Evolutionary conservation across 345 rosid genomes (phyloP).

Genomic region (Hibiscus trionum): DNA sequence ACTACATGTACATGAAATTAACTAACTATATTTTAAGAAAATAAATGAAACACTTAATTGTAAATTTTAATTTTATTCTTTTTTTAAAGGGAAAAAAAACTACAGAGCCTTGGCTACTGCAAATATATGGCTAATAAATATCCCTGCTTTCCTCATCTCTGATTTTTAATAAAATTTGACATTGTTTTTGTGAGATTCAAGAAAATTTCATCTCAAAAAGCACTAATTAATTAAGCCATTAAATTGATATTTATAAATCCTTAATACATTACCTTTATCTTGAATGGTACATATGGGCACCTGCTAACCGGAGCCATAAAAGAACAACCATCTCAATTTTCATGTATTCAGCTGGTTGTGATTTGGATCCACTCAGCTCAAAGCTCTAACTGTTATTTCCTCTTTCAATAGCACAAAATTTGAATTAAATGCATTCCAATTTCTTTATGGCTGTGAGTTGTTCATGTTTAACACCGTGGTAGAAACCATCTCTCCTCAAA

Average conservation of each 20-base stretch:
- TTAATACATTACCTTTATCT: neutral
- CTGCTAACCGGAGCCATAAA: neutral
- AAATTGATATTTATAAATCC: too few species aligned
- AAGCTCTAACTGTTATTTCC: conserved; percentile 7
- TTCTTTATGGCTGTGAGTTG: neutral
- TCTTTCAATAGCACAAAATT: neutral
- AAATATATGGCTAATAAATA: too few species aligned
- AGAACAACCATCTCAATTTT: neutral
- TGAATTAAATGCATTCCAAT: neutral
- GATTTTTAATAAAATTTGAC: too few species aligned
- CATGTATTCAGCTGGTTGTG: neutral
- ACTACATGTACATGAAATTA: too few species aligned
- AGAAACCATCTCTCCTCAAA: neutral
- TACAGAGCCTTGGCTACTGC: too few species aligned
- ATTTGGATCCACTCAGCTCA: neutral
- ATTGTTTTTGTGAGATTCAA: too few species aligned
- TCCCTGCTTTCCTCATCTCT: too few species aligned
- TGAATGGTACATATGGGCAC: neutral
- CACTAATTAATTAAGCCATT: too few species aligned
- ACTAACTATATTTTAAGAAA: too few species aligned
- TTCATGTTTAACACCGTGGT: neutral
- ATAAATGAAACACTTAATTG: too few species aligned
- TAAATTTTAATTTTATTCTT: too few species aligned
- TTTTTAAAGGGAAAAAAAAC: too few species aligned
- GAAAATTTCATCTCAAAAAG: neutral